phyloP scores from a whole-genome alignment of 2,329 filamentous ascomycete species.

The Trichoderma asperellum region DNA sequence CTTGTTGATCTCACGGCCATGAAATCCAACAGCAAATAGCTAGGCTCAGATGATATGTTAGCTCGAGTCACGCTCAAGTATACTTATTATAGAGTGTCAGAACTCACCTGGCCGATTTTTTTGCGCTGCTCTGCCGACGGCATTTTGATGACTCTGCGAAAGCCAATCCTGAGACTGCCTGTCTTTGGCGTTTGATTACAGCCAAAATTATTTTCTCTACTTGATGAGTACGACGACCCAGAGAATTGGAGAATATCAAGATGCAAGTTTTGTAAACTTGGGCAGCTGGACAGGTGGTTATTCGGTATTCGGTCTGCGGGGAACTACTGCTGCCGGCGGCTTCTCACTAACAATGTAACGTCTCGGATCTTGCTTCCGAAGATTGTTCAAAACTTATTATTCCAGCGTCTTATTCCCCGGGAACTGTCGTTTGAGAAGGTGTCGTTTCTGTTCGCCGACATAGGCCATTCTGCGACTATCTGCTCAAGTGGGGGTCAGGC shows the following conservation, averaged over 20 bases:
- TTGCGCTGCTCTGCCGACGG: conserved; percentile 29
- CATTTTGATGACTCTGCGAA: conserved; percentile 17
- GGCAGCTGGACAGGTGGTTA: neutral
- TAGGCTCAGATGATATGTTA: conserved; percentile 4
- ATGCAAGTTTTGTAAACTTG: neutral
- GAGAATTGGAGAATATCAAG: neutral
- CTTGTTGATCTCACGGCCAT: conserved; percentile 32
- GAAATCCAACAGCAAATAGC: conserved; percentile 38
- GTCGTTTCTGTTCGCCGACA: conserved; percentile 9
- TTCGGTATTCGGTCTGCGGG: conserved; percentile 4
- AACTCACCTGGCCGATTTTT: conserved; percentile 29
- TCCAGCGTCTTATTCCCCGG: neutral
- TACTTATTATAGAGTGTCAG: neutral
- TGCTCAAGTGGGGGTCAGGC: conserved; percentile 19
- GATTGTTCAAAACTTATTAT: neutral
- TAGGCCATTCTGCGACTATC: neutral
- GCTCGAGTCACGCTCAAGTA: neutral
- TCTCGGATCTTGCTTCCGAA: conserved; percentile 9
- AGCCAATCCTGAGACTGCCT: neutral
- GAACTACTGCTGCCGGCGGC: neutral
- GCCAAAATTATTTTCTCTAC: neutral
- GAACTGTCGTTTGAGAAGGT: neutral
- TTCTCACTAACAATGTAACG: conserved; percentile 24
- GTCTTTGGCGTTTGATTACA: neutral
- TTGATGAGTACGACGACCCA: neutral